These are phyloP conservation scores for Salix udensis DNA, from an alignment of 345 rosid genomes.

Conservation along the genomic window DNA sequence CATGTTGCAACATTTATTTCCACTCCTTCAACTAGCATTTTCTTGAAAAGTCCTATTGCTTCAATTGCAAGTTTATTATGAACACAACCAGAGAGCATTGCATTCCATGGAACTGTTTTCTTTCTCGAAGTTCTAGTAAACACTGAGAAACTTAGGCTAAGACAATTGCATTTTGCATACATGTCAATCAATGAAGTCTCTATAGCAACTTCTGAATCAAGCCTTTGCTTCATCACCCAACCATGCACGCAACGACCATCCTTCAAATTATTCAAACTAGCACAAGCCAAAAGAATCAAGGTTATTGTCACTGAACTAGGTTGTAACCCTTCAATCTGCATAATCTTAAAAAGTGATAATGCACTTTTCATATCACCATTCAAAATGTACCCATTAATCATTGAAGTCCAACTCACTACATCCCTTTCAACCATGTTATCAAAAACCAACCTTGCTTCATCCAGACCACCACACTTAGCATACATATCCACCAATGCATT, in stretches of 20 bases:
- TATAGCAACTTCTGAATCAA: slow-evolving; percentile 40
- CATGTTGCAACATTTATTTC: slow-evolving; percentile 49
- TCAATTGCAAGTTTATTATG: slow-evolving; percentile 42
- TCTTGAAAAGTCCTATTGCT: slow-evolving; percentile 46
- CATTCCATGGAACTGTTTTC: slow-evolving; percentile 68
- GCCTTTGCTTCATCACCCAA: slow-evolving; percentile 57
- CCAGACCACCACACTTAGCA: slow-evolving; percentile 52
- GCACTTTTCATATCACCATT: slow-evolving; percentile 44
- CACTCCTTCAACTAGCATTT: slow-evolving; percentile 45
- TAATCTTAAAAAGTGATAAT: slow-evolving; percentile 39
- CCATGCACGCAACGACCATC: slow-evolving; percentile 68
- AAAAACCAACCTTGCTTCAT: slow-evolving; percentile 55
- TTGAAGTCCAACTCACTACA: slow-evolving; percentile 66
- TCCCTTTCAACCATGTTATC: slow-evolving; percentile 48
- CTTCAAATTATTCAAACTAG: slow-evolving; percentile 40
- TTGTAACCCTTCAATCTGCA: slow-evolving; percentile 48
- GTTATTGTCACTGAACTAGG: slow-evolving; percentile 62
- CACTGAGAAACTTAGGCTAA: slow-evolving; percentile 52
- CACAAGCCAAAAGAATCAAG: slow-evolving; percentile 66
- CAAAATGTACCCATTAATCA: slow-evolving; percentile 51
- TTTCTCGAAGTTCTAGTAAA: slow-evolving; percentile 45
- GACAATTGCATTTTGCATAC: slow-evolving; percentile 68
- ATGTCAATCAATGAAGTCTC: slow-evolving; percentile 82
- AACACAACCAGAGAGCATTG: slow-evolving; percentile 56
- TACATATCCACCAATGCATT: slow-evolving; percentile 69